These are phyloP conservation scores for Scutellaria galericulata DNA, from an alignment of 257 asterid genomes.

Conservation along the genomic window DNA sequence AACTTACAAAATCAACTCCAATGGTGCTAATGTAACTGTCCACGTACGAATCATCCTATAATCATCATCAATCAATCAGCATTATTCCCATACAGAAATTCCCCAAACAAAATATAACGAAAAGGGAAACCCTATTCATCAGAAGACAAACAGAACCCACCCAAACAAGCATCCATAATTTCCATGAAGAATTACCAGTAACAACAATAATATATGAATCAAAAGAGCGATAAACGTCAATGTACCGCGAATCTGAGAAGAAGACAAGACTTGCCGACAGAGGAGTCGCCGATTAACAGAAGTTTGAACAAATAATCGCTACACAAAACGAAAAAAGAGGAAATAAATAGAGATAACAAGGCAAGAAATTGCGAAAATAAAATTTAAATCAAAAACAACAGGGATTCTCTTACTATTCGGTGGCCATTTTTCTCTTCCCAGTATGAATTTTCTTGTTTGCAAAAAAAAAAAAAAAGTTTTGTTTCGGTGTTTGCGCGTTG, in stretches of 20 bases:
- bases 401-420: no score
- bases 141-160: neutral
- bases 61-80: conserved; percentile 40
- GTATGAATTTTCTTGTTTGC: no score
- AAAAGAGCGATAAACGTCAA: neutral
- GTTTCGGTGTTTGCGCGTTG: no score
- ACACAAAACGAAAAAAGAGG: conserved; percentile 11
- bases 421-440: no score
- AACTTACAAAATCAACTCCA: conserved; percentile 96
- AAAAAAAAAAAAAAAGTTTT: no score
- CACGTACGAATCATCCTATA: conserved; percentile 96
- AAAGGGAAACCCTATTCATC: neutral
- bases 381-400: no score
- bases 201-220: neutral
- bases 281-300: conserved; percentile 63
- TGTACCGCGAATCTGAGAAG: conserved; percentile 70
- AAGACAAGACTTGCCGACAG: conserved; percentile 69
- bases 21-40: conserved; percentile 99
- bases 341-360: no score
- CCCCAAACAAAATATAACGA: neutral
- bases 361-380: no score
- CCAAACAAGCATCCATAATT: conserved; percentile 7
- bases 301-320: conserved; percentile 67
- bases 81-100: conserved; percentile 8
- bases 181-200: neutral